Evolutionary conservation across 805 yeast genomes (phyloP), one percentile per base, ranked within the genome.

Genomic region (Lipomyces japonicus): DNA sequence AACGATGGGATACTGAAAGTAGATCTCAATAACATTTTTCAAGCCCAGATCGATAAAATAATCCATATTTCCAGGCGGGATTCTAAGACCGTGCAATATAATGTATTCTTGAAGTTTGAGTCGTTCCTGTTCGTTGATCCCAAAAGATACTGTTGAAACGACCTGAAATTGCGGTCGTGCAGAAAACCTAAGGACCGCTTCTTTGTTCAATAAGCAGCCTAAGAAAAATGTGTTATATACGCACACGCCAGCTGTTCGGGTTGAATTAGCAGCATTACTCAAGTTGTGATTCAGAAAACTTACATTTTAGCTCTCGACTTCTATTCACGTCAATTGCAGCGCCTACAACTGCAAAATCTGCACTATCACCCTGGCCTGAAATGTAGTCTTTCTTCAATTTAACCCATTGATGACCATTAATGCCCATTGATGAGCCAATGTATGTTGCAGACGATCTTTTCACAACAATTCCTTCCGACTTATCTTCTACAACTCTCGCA

Each of bases 311-410:
- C 28, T 44, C 50, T 3, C 21, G 22, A 9, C 44, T 32, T 6
- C 57, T 50, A 14, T 24, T 9, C 4, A 24, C 31, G 31, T 52
- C 54, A 25, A 40, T 22, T 2, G 47, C 53, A 1, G 48, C 54
- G 5, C 57, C 57, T 24, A 52, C 34, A 3, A 52, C 39, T n/a
- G 50, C 48, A 24, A 48, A 45, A 32, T 52, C 54, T 10, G 45
- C 48, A 2, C 50, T 42, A 25, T 52, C 57, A 3, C 57, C 57
- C 4, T 21, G 35, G 4, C 57, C 57, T 3, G 50, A 21, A 19
- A 52, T 26, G 19, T 52, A 52, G 22, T 52, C 57, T 19, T 35
- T 36, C 40, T 52, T 52, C 19, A 52, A 18, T 24, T 52, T 52
- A 16, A 48, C 36, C 57, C 57, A 52, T 21, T 12, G 39, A 14